Conservation (phyloP, 352 stramenopile species). For the Elongisporangium prolatum region DNA sequence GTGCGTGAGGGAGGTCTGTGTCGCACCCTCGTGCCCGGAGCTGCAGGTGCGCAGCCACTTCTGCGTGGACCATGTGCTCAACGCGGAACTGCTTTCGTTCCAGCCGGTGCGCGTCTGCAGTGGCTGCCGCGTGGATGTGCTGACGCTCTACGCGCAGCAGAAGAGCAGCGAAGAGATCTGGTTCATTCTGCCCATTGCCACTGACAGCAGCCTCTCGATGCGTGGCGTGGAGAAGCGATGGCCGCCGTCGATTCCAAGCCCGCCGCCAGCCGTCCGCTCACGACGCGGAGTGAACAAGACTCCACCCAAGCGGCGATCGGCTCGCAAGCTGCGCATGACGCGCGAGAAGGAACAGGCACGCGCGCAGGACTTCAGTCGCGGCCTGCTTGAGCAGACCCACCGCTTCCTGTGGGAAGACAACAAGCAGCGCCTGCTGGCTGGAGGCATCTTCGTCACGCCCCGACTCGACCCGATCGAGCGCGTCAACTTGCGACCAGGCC, state of each 20-base stretch:
- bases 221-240: constrained; percentile 28
- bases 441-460: constrained; percentile 4
- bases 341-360: constrained; percentile 40
- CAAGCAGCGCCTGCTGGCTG: constrained; percentile 27
- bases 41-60: constrained; percentile 54
- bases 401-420: constrained; percentile 62
- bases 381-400: constrained; percentile 10
- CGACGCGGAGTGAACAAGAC: neutral
- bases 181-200: constrained; percentile 40
- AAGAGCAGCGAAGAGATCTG: constrained; percentile 28
- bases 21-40: constrained; percentile 32
- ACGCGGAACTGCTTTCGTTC: constrained; percentile 41
- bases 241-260: neutral
- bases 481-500: constrained; percentile 20
- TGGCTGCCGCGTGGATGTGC: constrained; percentile 38
- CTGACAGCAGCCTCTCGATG: constrained; percentile 9
- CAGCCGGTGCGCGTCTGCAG: constrained; percentile 40
- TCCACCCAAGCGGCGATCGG: constrained; percentile 12
- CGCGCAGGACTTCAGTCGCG: constrained; percentile 60
- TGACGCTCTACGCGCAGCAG: constrained; percentile 41
- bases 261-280: neutral
- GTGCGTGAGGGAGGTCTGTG: constrained; percentile 59
- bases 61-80: constrained; percentile 38
- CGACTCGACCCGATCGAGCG: constrained; percentile 7
- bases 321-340: constrained; percentile 23